A percentile compares a stretch with the other conserved stretches of the same genome.
Evolutionary conservation across 2,329 filamentous ascomycete genomes (phyloP).

Genomic region (Paradendryphiella salina): DNA sequence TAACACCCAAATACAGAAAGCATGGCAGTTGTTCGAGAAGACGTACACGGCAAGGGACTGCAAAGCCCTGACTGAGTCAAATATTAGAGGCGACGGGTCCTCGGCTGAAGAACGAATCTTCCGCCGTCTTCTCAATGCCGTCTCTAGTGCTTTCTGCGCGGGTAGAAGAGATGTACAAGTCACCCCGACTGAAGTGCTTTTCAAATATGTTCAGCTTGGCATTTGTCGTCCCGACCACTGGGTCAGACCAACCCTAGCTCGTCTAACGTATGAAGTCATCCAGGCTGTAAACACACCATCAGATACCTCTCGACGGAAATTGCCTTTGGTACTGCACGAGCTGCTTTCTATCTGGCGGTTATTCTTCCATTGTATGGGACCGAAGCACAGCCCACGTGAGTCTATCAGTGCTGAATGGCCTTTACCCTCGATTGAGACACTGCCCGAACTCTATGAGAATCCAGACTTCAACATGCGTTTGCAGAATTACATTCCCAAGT

Average conservation of each 20-base stretch:
- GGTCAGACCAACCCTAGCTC: conserved; percentile 21
- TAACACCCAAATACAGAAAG: conserved; percentile 13
- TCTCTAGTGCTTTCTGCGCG: conserved; percentile 25
- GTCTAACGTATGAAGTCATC: conserved; percentile 33
- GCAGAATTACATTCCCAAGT: conserved; percentile 31
- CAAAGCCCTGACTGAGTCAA: conserved; percentile 31
- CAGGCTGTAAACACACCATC: conserved; percentile 13
- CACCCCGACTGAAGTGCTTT: conserved; percentile 33
- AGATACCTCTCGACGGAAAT: conserved; percentile 8
- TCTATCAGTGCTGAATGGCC: conserved; percentile 32
- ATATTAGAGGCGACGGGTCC: conserved; percentile 22
- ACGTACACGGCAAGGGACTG: conserved; percentile 37
- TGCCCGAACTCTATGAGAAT: conserved; percentile 2
- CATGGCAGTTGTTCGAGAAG: conserved; percentile 36
- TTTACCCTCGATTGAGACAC: conserved; percentile 21
- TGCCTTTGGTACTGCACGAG: conserved; percentile 32
- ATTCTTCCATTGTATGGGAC: conserved; percentile 40
- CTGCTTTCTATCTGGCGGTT: conserved; percentile 41
- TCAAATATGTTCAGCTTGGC: conserved; percentile 37
- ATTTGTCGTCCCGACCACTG: conserved; percentile 31
- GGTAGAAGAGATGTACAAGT: conserved; percentile 9
- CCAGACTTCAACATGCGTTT: conserved; percentile 31
- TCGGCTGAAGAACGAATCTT: conserved; percentile 31
- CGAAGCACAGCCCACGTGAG: conserved; percentile 18
- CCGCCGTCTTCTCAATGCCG: conserved; percentile 16